These are phyloP conservation scores for Cyberlindnera lachancei DNA, from an alignment of 805 yeast species.

Conservation along the genomic window DNA sequence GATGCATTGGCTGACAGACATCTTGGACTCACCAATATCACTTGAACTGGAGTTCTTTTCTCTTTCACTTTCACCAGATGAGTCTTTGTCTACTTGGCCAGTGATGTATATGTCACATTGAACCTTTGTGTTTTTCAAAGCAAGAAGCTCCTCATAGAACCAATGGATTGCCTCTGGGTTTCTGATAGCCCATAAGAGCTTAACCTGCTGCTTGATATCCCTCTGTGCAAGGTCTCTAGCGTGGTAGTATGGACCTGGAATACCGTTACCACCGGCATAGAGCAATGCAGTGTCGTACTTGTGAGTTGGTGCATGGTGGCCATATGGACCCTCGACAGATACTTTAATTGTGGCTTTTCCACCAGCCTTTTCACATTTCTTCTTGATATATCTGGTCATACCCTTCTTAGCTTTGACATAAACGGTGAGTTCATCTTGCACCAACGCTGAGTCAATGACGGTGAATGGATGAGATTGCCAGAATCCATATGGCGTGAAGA, in stretches of 20 bases:
- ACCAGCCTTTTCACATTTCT: conserved; percentile 3
- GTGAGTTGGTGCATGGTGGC: conserved; percentile 32
- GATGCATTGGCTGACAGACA: background rate
- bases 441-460: conserved; percentile 33
- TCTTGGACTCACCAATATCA: background rate
- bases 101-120: conserved; percentile 35
- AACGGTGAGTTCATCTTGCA: conserved; percentile 32
- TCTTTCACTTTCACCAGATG: background rate
- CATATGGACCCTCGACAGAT: conserved; percentile 60
- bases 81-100: background rate
- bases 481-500: conserved; percentile 41
- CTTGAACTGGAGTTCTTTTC: background rate
- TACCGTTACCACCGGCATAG: conserved; percentile 47
- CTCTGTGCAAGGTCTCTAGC: conserved; percentile 23
- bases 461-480: conserved; percentile 78
- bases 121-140: conserved; percentile 29
- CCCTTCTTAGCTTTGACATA: conserved; percentile 49
- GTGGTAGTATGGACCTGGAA: conserved; percentile 42
- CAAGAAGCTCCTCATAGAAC: conserved; percentile 29
- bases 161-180: conserved; percentile 42
- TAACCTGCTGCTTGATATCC: conserved; percentile 25
- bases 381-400: conserved; percentile 28
- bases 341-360: conserved; percentile 22
- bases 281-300: conserved; percentile 31
- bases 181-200: conserved; percentile 58